phyloP scores from a whole-genome alignment of 2,329 filamentous ascomycete species.

The Colletotrichum sp. region DNA sequence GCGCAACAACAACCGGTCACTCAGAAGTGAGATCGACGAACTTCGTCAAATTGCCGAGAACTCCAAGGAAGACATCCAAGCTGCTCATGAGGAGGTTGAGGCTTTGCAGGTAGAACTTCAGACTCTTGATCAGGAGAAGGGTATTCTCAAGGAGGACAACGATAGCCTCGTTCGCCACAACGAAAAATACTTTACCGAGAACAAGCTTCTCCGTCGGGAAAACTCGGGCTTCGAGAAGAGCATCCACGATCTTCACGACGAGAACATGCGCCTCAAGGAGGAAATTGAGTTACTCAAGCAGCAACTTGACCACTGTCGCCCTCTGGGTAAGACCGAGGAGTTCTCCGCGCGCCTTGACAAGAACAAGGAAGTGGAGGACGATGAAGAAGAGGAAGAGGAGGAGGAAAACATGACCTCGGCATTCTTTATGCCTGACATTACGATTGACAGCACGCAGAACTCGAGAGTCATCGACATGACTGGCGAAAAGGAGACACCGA shows the following conservation, averaged over 20 bases:
- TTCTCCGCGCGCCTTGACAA: constrained; percentile 33
- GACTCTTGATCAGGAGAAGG: constrained; percentile 47
- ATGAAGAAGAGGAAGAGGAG: constrained; percentile 22
- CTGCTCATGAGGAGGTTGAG: constrained; percentile 44
- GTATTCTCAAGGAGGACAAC: constrained; percentile 54
- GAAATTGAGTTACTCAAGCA: constrained; percentile 51
- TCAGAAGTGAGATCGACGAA: constrained; percentile 49
- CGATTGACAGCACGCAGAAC: constrained; percentile 49
- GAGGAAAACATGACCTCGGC: constrained; percentile 63
- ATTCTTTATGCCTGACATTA: constrained; percentile 64
- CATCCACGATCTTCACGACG: constrained; percentile 48
- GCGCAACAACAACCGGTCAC: constrained; percentile 42
- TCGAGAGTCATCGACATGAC: constrained; percentile 21
- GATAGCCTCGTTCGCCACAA: constrained; percentile 59
- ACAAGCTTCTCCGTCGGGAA: constrained; percentile 53
- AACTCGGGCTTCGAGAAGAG: constrained; percentile 54
- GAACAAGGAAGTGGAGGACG: constrained; percentile 36
- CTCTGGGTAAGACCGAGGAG: constrained; percentile 39
- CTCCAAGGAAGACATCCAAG: constrained; percentile 46
- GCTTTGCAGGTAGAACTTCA: constrained; percentile 42
- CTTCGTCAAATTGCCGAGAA: constrained; percentile 46
- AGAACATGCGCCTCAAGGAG: constrained; percentile 53
- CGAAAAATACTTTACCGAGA: constrained; percentile 59
- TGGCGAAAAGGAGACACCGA: constrained; percentile 10
- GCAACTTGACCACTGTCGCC: constrained; percentile 48